Base-by-base conservation (phyloP, 176 grass and related monocot genomes). In the Zizania latifolia region DNA sequence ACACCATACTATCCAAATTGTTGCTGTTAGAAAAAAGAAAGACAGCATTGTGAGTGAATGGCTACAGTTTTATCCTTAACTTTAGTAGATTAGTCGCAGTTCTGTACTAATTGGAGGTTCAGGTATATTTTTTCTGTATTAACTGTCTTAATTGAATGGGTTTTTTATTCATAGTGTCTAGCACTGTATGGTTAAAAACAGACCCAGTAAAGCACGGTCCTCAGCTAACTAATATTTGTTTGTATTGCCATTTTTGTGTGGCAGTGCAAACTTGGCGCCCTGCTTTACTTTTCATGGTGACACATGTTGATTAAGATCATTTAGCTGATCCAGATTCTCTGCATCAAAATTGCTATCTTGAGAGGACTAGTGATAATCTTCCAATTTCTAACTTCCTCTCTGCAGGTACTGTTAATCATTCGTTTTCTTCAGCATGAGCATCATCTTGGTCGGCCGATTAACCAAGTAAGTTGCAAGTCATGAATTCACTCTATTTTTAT, bases 351-450 rank as follows among this genome's bases (percentile, higher is more conserved):
- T 33, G 24, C 6, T 83, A 68, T 71, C 60, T 62, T 78, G 32
- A 78, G 26, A 61, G 55, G 30, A 39, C 2, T 26, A 62, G 27
- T 73, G 77, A 54, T 54, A 17, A 86, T 44, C 16, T 56, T 72
- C 7, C 17, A 45, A 15, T 21, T 44, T 75, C 31, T 36, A 82
- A 55, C 82, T 43, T 87, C 45, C 8, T 89, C n/a, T n/a, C 70
- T 88, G 82, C 82, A 98, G 94, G 89, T 98, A 15, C 82, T 98
- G 58, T 78, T 98, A 71, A 93, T 98, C 74, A 89, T 85, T 78
- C 83, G 94, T 39, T 92, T 98, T 94, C 94, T 98, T 78, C 94
- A 98, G 76, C 94, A 98, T 89, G 89, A 98, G 71, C 94, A 94
- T 88, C 94, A 98, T 83, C 83, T 88, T 79, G 91, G 86, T 66